phyloP scores from a whole-genome alignment of 345 rosid species.

The Bruguiera sexangula region DNA sequence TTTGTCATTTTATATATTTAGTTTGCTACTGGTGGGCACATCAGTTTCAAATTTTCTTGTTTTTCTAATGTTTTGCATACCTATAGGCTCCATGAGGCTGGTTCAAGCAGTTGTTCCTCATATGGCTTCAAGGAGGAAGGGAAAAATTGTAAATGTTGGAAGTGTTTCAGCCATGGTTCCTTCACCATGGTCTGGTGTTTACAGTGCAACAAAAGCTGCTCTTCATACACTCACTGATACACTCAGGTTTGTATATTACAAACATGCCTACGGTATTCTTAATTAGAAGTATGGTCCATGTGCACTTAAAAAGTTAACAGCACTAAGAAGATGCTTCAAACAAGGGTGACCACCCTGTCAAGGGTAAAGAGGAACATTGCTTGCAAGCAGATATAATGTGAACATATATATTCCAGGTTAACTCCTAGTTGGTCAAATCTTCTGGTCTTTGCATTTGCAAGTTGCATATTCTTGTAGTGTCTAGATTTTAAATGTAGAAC shows the following conservation, averaged over 20 bases:
- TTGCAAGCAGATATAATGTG: too few species aligned
- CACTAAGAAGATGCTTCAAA: too few species aligned
- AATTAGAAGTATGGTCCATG: background rate
- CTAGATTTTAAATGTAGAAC: too few species aligned
- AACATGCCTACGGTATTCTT: background rate
- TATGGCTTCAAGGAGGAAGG: conserved; percentile 70
- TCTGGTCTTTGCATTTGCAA: too few species aligned
- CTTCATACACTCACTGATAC: conserved; percentile 78
- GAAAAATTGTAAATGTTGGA: conserved; percentile 75
- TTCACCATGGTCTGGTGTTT: conserved; percentile 76
- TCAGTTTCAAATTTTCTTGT: background rate
- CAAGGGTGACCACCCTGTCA: too few species aligned
- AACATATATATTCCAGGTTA: too few species aligned
- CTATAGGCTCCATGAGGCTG: conserved; percentile 70
- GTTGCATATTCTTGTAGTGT: too few species aligned
- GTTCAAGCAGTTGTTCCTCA: conserved; percentile 84
- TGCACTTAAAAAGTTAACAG: background rate
- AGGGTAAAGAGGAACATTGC: too few species aligned
- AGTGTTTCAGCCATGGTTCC: conserved; percentile 57
- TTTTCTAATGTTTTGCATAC: background rate
- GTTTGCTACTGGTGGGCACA: background rate
- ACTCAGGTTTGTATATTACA: conserved; percentile 46
- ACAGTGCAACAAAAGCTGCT: conserved; percentile 83
- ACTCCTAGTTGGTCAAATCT: too few species aligned
- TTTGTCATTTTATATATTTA: background rate